Evolutionary conservation across 2,329 filamentous ascomycete species (phyloP), one percentile per base, ranked within the genome.

Genomic region (Spiromastix sp.): DNA sequence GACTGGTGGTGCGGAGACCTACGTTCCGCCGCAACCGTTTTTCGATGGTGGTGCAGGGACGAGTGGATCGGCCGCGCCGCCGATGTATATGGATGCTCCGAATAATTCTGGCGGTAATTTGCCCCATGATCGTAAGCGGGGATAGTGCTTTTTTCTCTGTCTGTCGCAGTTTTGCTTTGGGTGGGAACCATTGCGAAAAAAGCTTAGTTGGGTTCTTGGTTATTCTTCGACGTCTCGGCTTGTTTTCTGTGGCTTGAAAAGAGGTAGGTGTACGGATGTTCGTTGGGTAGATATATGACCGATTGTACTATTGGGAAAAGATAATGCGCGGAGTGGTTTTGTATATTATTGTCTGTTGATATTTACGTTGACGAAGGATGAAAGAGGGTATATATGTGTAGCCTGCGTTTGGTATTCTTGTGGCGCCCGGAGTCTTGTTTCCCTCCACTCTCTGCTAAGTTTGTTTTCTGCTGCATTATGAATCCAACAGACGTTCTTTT

Each of bases 11-110:
- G 15, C 32, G 26, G 20, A 16, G 16, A 32, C 16, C 16, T 9
- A 16, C 19, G 22, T 32, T 13, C 30, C 30, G 22, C 22, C 20
- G 30, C 20, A 28, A 6, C 25, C 25, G 25, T 28, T 28, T 28
- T n/a, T n/a, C 25, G 16, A 12, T 12, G 16, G 25, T 12, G 12
- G 12, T 28, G n/a, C 16, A 11, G 25, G 25, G 25, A n/a, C 12
- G 16, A 28, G n/a, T 28, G 16, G 2, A 28, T n/a, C 25, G 16
- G 16, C 11, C 25, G 25, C 25, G n/a, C 16, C 25, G 16, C 12
- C 16, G 25, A 5, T 28, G 25, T 12, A n/a, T 28, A 15, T 28
- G 16, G 25, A 12, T 6, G 4, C 12, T 3, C 4, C n/a, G 16
- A 12, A 28, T 28, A 28, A 12, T n/a, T 28, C 25, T 15, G 25